Conservation (phyloP, 768 basidiomycete species). For the Saitozyma podzolica region DNA sequence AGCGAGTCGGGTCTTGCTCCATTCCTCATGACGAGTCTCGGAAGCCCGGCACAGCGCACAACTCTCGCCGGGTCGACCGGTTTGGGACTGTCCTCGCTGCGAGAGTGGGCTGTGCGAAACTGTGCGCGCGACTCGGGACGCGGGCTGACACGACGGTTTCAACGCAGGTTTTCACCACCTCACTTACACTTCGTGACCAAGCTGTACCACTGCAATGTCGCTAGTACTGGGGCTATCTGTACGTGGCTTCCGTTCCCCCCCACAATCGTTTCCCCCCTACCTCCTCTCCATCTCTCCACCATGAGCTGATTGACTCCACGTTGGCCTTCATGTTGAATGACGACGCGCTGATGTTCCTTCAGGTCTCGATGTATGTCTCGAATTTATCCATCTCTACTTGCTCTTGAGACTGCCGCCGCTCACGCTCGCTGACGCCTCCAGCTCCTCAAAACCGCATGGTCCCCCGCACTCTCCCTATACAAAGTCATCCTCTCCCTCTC, state of each 20-base stretch:
- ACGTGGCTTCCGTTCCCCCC: conserved; percentile 46
- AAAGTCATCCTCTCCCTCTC: conserved; percentile 93
- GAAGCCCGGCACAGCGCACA: not conserved
- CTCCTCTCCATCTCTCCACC: too few species aligned
- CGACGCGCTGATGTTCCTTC: not conserved
- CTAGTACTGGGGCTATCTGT: conserved; percentile 46
- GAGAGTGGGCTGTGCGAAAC: too few species aligned
- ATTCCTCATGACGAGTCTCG: not conserved
- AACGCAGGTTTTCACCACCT: conserved; percentile 46
- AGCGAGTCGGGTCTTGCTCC: not conserved
- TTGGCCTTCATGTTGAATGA: too few species aligned
- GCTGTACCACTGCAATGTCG: conserved; percentile 52
- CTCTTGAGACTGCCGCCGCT: not conserved
- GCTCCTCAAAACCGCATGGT: conserved; percentile 92
- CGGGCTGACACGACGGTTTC: not conserved
- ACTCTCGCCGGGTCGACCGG: not conserved
- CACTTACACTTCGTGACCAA: conserved; percentile 45
- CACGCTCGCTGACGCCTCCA: conserved; percentile 53
- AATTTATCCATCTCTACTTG: not conserved
- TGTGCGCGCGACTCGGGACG: too few species aligned
- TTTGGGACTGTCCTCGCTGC: not conserved
- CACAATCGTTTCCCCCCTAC: not conserved
- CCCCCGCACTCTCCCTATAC: conserved; percentile 86
- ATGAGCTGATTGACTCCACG: too few species aligned
- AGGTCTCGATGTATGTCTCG: conserved; percentile 45